phyloP scores from a whole-genome alignment of 2,329 filamentous ascomycete genomes.

The Stachybotrys chartarum region DNA sequence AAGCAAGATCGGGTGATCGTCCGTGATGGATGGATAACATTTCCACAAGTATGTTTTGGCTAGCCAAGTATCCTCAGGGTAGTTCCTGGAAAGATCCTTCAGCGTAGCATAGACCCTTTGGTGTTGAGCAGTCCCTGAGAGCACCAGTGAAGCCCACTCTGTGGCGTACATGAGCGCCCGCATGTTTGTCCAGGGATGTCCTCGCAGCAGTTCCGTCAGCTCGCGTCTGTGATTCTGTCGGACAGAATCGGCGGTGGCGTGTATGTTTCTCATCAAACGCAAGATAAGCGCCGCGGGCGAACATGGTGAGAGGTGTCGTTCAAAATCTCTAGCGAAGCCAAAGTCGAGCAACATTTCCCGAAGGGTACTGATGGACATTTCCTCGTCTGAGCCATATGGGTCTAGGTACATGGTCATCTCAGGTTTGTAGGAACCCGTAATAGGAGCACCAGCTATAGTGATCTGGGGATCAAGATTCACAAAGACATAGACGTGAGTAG shows the following conservation, averaged over 20 bases:
- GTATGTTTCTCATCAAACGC: not conserved
- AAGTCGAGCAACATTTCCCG: conserved; percentile 48
- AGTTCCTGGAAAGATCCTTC: conserved; percentile 15
- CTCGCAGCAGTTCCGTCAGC: conserved; percentile 24
- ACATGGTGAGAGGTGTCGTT: not conserved
- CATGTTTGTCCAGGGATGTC: conserved; percentile 34
- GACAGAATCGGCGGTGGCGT: not conserved
- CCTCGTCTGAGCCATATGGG: conserved; percentile 64
- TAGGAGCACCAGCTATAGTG: conserved; percentile 48
- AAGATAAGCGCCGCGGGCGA: conserved; percentile 33
- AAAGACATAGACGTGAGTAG: conserved; percentile 78
- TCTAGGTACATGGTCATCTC: conserved; percentile 67
- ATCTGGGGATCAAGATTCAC: conserved; percentile 55
- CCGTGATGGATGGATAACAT: not conserved
- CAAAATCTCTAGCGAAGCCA: conserved; percentile 15
- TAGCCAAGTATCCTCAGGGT: conserved; percentile 62
- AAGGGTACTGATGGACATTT: conserved; percentile 53
- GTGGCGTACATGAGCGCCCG: conserved; percentile 61
- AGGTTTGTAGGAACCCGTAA: conserved; percentile 29
- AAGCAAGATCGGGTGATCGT: not conserved
- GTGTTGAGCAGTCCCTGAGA: not conserved
- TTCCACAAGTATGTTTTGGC: conserved; percentile 54
- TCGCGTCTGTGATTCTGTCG: not conserved
- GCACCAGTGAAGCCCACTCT: conserved; percentile 53
- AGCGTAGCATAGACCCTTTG: not conserved